Evolutionary conservation across 2,329 filamentous ascomycete species (phyloP), one percentile per base, ranked within the genome.

Genomic region (Fusarium nurragi): DNA sequence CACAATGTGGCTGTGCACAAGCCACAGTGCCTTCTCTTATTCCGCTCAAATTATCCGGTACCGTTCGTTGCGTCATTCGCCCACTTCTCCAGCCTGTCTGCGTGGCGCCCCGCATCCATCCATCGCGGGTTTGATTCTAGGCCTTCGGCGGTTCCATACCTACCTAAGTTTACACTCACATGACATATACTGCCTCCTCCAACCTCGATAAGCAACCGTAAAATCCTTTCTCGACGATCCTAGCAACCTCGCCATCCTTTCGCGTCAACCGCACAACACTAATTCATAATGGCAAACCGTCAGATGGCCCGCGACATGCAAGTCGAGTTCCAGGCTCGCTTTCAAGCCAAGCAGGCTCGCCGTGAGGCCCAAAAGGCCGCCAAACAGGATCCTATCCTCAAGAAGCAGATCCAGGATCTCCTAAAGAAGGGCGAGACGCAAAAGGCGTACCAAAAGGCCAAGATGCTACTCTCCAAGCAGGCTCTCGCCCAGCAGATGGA

Each of bases 341-440:
- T 88, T 77, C 84, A 87, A 75, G 85, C 85, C 54, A 88, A 88
- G 73, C 85, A 87, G 71, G 85, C 85, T 64, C 83, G 85, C 32
- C 84, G 85, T 69, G 85, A 88, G 70, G 84, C 85, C 54, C 81
- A 84, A 67, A 88, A 87, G 75, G 85, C 86, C 18, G 79, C 82
- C 57, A 88, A 87, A 77, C 84, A 87, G 73, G 85, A 87, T 69
- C 84, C 84, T 54, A 78, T 85, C 59, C 78, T 87, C 58, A 85
- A 86, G 77, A 87, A 87, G 76, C 85, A 88, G 76, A 88, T 88
- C 71, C 85, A 87, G 69, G 85, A 84, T 71, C 82, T 88, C 38
- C 80, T 88, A 65, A 87, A 87, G 72, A 87, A 86, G 71, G 86
- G 86, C 75, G 85, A 88, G 71, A 87, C 84, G n/a, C 82, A 83